Conservation (phyloP, 768 basidiomycete species). For the Podaxis sp. region DNA sequence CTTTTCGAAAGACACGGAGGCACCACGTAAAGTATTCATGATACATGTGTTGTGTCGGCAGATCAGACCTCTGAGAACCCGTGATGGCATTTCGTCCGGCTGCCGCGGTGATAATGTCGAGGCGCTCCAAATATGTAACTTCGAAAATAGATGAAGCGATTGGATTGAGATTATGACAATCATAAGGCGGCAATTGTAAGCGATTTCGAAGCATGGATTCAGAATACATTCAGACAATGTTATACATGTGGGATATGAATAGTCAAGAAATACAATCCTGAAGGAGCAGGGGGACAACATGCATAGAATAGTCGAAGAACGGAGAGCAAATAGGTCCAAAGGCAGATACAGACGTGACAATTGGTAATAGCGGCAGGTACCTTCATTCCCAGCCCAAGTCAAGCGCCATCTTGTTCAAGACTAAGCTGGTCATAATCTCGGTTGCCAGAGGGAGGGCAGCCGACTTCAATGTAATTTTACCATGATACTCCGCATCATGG, state of each 20-base stretch:
- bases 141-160: background rate
- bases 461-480: slow-evolving; percentile 58
- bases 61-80: background rate
- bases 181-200: background rate
- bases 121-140: background rate
- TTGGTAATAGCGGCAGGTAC: slow-evolving; percentile 6
- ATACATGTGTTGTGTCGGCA: background rate
- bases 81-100: background rate
- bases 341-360: background rate
- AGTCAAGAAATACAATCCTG: slow-evolving; percentile 14
- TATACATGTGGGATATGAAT: slow-evolving; percentile 10
- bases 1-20: background rate
- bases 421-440: slow-evolving; percentile 75
- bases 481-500: slow-evolving; percentile 56
- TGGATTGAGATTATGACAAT: background rate
- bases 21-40: background rate
- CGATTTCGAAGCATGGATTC: background rate
- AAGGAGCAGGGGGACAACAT: slow-evolving; percentile 14
- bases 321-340: background rate
- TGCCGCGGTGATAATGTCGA: slow-evolving; percentile 6
- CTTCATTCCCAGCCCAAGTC: slow-evolving; percentile 51
- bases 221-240: slow-evolving; percentile 1
- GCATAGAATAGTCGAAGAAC: slow-evolving; percentile 6
- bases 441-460: slow-evolving; percentile 64
- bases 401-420: slow-evolving; percentile 70